Evolutionary conservation across 495 filamentous ascomycete genomes (phyloP), one percentile per base, ranked within the genome.

Genomic region (Podospora conica): DNA sequence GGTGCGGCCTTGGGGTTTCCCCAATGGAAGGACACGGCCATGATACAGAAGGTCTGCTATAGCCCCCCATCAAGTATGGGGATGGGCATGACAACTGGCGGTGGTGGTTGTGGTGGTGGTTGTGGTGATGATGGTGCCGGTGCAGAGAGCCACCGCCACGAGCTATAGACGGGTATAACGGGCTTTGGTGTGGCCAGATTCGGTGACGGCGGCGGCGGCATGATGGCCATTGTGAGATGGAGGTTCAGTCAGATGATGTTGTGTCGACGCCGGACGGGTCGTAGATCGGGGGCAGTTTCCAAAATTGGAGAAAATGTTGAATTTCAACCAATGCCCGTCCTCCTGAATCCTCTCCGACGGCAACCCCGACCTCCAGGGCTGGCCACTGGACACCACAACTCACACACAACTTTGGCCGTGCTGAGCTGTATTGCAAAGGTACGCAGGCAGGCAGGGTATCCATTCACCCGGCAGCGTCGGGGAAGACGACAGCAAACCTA

Each of bases 1-100:
- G 6, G 40, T 71, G 59, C 60, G 63, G 61, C 4, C 55, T 69
- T 60, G 53, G 65, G 58, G 67, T 56, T 66, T 66, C 64, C 33
- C 33, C 61, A 58, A 28, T 28, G 25, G 29, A 23, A 28, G 63
- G 63, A 58, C 54, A 24, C 55, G 28, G 53, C 55, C 23, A 48
- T 40, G 22, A 25, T 33, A 64, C 23, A 56, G 40, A 48, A n/a
- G 33, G 27, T 9, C 63, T 58, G 63, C 57, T 64, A 64, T 64
- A 58, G 53, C 29, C 63, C 27, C 25, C 54, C 25, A 23, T 58
- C n/a, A n/a, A n/a, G n/a, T 64, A 11, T 22, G 15, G 21, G n/a
- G 54, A 18, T 58, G 28, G 22, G 27, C 31, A n/a, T n/a, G n/a
- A n/a, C n/a, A n/a, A n/a, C n/a, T n/a, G n/a, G n/a, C n/a, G n/a